Evolutionary conservation across 805 yeast species (phyloP).

Genomic region (Zygosaccharomyces pseudorouxii): DNA sequence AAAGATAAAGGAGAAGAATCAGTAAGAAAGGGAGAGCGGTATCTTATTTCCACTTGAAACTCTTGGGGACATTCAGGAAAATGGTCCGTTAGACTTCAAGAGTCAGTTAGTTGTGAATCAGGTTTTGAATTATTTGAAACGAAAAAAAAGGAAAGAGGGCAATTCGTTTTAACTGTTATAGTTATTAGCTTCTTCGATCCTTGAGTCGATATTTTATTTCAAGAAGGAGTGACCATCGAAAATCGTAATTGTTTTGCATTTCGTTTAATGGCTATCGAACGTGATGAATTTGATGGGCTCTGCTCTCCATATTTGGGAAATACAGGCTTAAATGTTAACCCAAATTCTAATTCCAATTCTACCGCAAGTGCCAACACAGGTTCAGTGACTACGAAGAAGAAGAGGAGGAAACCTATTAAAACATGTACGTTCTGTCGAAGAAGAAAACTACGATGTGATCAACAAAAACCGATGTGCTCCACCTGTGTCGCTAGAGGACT

Average conservation of each 20-base stretch:
- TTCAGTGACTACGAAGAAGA: conserved; percentile 4
- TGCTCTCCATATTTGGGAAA: neutral
- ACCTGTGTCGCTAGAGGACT: conserved; percentile 23
- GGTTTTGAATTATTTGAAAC: neutral
- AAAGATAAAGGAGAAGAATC: neutral
- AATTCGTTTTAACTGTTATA: too few relatives aligned
- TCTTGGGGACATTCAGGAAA: neutral
- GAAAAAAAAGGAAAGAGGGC: neutral
- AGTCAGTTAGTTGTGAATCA: neutral
- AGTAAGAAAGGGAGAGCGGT: neutral
- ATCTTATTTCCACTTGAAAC: neutral
- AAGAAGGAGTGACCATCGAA: neutral
- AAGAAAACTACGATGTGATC: conserved; percentile 32
- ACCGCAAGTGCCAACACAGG: conserved; percentile 1
- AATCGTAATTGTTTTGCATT: too few relatives aligned
- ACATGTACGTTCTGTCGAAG: conserved; percentile 30
- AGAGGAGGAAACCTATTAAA: conserved; percentile 26
- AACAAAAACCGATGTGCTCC: conserved; percentile 27
- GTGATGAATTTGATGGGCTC: neutral
- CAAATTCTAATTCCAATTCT: neutral
- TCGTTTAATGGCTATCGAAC: conserved; percentile 1
- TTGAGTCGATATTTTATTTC: too few relatives aligned
- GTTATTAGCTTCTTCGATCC: too few relatives aligned
- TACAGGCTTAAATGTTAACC: neutral
- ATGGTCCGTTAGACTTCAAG: conserved; percentile 1